Conservation (phyloP, 768 basidiomycete species). For the Pulveroboletus sp. region DNA sequence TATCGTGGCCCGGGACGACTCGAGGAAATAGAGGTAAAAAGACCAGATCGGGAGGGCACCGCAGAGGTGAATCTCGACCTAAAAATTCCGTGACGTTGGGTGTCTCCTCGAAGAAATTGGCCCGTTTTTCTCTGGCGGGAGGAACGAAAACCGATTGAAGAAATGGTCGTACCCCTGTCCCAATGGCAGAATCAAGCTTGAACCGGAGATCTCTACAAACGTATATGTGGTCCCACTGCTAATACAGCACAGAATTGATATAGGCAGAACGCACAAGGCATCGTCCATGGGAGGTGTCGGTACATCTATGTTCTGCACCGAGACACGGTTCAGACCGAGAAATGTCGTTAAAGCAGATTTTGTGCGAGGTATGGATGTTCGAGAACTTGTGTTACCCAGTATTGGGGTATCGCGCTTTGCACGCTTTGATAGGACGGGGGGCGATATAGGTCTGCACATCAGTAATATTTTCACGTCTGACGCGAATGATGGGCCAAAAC, state of each 20-base stretch:
- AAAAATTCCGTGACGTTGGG: constrained; percentile 31
- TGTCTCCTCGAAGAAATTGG: constrained; percentile 9
- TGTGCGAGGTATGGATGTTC: constrained; percentile 26
- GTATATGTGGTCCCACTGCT: background rate
- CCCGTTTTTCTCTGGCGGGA: constrained; percentile 11
- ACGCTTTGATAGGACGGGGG: constrained; percentile 42
- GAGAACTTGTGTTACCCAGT: constrained; percentile 30
- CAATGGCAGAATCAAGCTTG: constrained; percentile 26
- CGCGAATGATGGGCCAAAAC: background rate
- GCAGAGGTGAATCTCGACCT: constrained; percentile 27
- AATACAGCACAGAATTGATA: background rate
- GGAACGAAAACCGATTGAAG: constrained; percentile 26
- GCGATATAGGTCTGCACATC: constrained; percentile 35
- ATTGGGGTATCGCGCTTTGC: constrained; percentile 47
- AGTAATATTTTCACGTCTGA: constrained; percentile 27
- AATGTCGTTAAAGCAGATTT: constrained; percentile 18
- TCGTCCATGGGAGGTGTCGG: constrained; percentile 31
- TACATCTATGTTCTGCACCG: constrained; percentile 32
- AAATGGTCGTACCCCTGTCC: constrained; percentile 23
- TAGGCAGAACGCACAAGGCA: constrained; percentile 36
- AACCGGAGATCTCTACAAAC: constrained; percentile 31
- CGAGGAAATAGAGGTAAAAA: constrained; percentile 48
- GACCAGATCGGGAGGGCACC: constrained; percentile 21
- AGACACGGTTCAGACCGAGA: constrained; percentile 23
- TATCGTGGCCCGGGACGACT: constrained; percentile 8